These are phyloP conservation scores for Helminthosporium solani DNA, from an alignment of 2,329 filamentous ascomycete genomes.

Conservation along the genomic window DNA sequence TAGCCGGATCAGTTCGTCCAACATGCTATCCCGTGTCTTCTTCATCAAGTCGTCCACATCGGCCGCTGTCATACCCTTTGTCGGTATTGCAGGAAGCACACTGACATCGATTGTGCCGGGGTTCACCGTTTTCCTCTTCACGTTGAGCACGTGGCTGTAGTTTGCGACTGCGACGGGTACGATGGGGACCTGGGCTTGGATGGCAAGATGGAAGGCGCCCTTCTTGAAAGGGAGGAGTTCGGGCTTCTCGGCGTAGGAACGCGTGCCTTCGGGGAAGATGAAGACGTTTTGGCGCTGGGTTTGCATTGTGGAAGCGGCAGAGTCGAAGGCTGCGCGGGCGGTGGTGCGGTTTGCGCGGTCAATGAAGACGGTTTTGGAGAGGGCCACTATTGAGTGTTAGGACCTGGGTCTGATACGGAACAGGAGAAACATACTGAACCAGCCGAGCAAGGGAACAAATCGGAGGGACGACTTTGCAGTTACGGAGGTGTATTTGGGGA, in stretches of 20 bases:
- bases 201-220: slow-evolving; percentile 92
- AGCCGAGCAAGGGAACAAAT: slow-evolving; percentile 80
- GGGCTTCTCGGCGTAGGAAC: slow-evolving; percentile 82
- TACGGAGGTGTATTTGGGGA: slow-evolving; percentile 87
- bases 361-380: slow-evolving; percentile 92
- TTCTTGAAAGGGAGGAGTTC: slow-evolving; percentile 95
- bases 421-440: slow-evolving; percentile 67
- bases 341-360: slow-evolving; percentile 82
- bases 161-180: slow-evolving; percentile 69
- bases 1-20: slow-evolving; percentile 38
- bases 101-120: slow-evolving; percentile 57
- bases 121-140: slow-evolving; percentile 46
- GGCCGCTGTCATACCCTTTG: slow-evolving; percentile 34
- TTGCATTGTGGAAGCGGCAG: slow-evolving; percentile 78
- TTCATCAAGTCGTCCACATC: slow-evolving; percentile 38
- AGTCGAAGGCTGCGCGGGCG: slow-evolving; percentile 80
- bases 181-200: slow-evolving; percentile 91
- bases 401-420: background rate
- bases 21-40: slow-evolving; percentile 38
- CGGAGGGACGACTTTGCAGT: slow-evolving; percentile 87
- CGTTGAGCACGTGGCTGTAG: slow-evolving; percentile 50
- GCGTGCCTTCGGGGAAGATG: slow-evolving; percentile 90
- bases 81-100: slow-evolving; percentile 39
- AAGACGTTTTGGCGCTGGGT: slow-evolving; percentile 67
- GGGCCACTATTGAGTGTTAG: slow-evolving; percentile 53